These are phyloP conservation scores for Achaetomiella virescens DNA, from an alignment of 495 filamentous ascomycete species.

Conservation along the genomic window DNA sequence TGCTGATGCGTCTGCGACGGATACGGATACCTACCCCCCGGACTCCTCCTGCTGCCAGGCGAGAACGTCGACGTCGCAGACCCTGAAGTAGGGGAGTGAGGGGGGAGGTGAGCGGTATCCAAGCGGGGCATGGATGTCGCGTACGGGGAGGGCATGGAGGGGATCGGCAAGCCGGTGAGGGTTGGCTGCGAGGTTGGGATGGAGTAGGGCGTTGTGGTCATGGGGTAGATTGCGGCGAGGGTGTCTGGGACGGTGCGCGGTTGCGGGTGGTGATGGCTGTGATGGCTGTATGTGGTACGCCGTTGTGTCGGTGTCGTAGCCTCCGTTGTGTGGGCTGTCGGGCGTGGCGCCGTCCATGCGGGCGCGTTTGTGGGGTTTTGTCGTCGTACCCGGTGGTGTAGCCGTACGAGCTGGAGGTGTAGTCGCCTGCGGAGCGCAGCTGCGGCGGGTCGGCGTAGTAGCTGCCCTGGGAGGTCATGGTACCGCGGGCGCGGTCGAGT, in stretches of 20 bases:
- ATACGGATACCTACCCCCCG: not conserved
- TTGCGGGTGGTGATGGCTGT: not conserved
- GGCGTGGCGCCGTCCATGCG: slow-evolving; percentile 12
- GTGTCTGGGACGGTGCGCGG: slow-evolving; percentile 26
- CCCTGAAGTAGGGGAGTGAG: not conserved
- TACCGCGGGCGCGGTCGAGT: slow-evolving; percentile 16
- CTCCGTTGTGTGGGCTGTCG: slow-evolving; percentile 8
- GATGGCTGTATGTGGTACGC: slow-evolving; percentile 7
- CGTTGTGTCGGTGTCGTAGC: slow-evolving; percentile 14
- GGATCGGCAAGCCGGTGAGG: slow-evolving; percentile 2
- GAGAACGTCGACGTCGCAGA: no score
- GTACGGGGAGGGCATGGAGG: slow-evolving; percentile 13
- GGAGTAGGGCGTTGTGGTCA: slow-evolving; percentile 11
- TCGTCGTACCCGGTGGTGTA: slow-evolving; percentile 21
- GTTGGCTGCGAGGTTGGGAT: slow-evolving; percentile 10
- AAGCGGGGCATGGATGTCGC: not conserved
- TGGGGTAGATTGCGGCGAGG: slow-evolving; percentile 9
- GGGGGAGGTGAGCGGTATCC: no score
- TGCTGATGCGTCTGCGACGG: not conserved
- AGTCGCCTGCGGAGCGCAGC: slow-evolving; percentile 13
- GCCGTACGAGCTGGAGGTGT: slow-evolving; percentile 16
- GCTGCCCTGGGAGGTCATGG: slow-evolving; percentile 18
- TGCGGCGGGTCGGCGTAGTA: slow-evolving; percentile 24
- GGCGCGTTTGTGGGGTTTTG: slow-evolving; percentile 14
- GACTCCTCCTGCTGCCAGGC: not conserved